These are phyloP conservation scores for Pythium phragmitis DNA, from an alignment of 352 stramenopile genomes.

Conservation along the genomic window DNA sequence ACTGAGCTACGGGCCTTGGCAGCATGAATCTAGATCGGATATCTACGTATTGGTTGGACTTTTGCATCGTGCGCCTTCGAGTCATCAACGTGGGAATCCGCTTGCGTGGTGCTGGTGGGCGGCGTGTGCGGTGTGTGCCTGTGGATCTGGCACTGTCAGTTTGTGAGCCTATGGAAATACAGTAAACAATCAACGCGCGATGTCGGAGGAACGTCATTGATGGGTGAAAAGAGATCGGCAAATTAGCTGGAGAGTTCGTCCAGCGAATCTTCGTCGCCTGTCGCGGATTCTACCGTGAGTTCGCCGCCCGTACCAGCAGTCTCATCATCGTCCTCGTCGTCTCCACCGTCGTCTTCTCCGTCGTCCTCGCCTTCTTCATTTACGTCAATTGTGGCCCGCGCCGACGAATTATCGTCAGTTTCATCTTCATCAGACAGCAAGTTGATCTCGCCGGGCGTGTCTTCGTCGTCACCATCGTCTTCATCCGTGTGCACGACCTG, in stretches of 20 bases:
- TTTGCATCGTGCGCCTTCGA: background rate
- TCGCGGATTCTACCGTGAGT: constrained; percentile 27
- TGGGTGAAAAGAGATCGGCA: background rate
- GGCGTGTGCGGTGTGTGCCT: background rate
- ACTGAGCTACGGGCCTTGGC: constrained; percentile 9
- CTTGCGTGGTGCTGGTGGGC: no score
- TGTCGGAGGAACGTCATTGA: constrained; percentile 7
- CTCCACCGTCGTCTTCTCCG: constrained; percentile 22
- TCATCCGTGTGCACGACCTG: constrained; percentile 12
- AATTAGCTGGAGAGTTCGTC: constrained; percentile 25
- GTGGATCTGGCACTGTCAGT: background rate
- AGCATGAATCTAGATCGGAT: constrained; percentile 7
- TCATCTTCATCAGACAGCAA: constrained; percentile 27
- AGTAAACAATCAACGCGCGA: background rate
- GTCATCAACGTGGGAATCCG: no score
- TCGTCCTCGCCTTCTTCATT: constrained; percentile 25
- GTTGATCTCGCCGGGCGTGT: constrained; percentile 25
- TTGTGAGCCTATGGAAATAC: background rate
- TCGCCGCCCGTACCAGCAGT: constrained; percentile 30
- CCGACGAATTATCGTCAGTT: constrained; percentile 28
- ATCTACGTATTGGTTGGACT: no score
- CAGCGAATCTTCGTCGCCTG: constrained; percentile 27
- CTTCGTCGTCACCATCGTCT: constrained; percentile 33
- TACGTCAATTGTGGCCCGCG: background rate
- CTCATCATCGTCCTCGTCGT: constrained; percentile 27